Conservation (phyloP, 2,329 filamentous ascomycete genomes). For the Gliomastix tumulicola region DNA sequence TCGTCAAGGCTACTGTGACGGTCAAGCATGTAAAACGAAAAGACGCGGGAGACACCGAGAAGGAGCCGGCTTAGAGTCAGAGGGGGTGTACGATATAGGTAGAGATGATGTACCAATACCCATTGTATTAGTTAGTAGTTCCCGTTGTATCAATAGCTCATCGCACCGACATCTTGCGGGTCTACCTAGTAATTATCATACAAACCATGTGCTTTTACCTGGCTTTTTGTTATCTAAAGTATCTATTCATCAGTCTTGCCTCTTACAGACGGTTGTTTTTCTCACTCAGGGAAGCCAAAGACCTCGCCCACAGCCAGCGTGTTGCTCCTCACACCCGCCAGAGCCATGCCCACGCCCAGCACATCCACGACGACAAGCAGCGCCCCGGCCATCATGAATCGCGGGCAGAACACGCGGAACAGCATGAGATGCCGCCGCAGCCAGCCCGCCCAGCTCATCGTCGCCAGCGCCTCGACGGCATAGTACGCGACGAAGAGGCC, state of each 20-base stretch:
- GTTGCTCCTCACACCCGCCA: conserved; percentile 70
- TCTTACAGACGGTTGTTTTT: no score
- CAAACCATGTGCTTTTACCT: background rate
- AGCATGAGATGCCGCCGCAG: conserved; percentile 91
- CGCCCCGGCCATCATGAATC: conserved; percentile 77
- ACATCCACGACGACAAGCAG: conserved; percentile 73
- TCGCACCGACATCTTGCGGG: no score
- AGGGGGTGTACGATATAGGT: background rate
- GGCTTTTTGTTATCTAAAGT: conserved; percentile 8
- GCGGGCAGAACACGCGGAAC: conserved; percentile 85
- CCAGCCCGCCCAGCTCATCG: conserved; percentile 84
- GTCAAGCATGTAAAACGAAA: background rate
- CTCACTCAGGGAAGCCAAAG: conserved; percentile 72
- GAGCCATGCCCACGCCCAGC: conserved; percentile 61
- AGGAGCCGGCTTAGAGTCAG: background rate
- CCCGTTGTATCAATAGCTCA: no score
- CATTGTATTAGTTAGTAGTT: background rate
- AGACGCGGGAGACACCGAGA: background rate
- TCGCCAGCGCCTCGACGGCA: conserved; percentile 74
- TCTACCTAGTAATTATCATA: no score
- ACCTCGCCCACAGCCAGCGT: conserved; percentile 75
- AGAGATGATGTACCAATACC: background rate
- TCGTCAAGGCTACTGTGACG: conserved; percentile 42
- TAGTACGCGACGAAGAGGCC: conserved; percentile 76
- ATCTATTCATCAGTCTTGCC: background rate